phyloP scores from a whole-genome alignment of 768 basidiomycete species.

The Pholiota molesta region DNA sequence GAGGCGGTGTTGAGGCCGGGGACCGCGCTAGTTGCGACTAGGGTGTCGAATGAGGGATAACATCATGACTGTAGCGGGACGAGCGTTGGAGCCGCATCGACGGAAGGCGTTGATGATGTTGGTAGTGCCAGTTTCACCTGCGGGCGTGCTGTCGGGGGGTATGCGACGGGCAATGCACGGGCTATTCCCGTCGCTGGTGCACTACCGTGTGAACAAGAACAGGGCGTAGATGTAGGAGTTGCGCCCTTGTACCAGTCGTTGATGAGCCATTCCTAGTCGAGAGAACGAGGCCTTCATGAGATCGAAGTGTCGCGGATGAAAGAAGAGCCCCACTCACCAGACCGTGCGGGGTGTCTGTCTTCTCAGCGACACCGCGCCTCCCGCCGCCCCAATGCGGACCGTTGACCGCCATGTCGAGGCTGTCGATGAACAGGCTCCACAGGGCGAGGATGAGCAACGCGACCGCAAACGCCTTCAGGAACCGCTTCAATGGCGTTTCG shows the following conservation, averaged over 20 bases:
- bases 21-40: background rate
- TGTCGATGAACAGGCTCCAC: constrained; percentile 25
- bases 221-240: background rate
- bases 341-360: background rate
- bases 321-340: background rate
- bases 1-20: no score
- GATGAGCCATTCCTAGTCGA: constrained; percentile 2
- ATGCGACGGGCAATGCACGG: background rate
- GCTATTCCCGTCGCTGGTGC: background rate
- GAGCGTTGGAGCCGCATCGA: background rate
- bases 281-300: background rate
- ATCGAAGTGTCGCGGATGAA: background rate
- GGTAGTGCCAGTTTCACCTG: background rate
- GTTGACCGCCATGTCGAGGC: constrained; percentile 9
- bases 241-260: constrained; percentile 1
- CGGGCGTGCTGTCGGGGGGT: background rate
- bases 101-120: background rate
- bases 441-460: constrained; percentile 23
- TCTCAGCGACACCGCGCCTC: background rate
- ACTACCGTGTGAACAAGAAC: background rate
- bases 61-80: no score
- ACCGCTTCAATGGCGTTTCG: constrained; percentile 15
- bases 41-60: background rate
- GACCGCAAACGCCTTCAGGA: constrained; percentile 20
- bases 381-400: background rate